These are phyloP conservation scores for Castanospermum australe DNA, from an alignment of 306 rosid species.

Conservation along the genomic window DNA sequence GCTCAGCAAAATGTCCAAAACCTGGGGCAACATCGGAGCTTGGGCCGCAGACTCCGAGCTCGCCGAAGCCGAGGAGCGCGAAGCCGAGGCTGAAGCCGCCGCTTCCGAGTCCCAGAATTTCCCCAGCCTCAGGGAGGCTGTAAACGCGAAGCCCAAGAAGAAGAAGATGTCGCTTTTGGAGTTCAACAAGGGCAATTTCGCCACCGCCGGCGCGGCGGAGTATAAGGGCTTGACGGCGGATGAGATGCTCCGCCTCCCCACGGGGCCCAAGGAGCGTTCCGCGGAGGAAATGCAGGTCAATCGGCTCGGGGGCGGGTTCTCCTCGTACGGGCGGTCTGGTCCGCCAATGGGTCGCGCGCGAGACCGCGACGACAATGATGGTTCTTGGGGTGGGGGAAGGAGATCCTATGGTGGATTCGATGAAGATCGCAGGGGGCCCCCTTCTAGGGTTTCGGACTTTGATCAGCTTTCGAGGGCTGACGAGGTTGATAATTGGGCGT, in stretches of 20 bases:
- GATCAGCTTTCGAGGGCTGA: slow-evolving; percentile 97
- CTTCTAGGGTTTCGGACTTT: slow-evolving; percentile 85
- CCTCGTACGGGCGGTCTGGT: slow-evolving; percentile 53
- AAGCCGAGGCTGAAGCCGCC: slow-evolving; percentile 38
- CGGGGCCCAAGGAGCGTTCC: slow-evolving; percentile 80
- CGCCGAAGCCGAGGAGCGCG: slow-evolving; percentile 84
- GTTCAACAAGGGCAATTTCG: neutral
- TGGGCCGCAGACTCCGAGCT: slow-evolving; percentile 98
- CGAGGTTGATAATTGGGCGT: slow-evolving; percentile 90
- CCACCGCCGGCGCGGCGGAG: slow-evolving; percentile 14
- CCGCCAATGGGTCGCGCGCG: slow-evolving; percentile 48
- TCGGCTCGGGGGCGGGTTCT: slow-evolving; percentile 78
- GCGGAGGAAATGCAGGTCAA: slow-evolving; percentile 72
- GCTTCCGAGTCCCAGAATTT: slow-evolving; percentile 48
- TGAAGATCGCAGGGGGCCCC: slow-evolving; percentile 68
- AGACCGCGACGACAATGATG: slow-evolving; percentile 69
- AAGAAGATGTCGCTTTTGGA: slow-evolving; percentile 58
- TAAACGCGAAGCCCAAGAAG: slow-evolving; percentile 69
- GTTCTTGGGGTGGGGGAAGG: slow-evolving; percentile 84
- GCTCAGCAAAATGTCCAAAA: slow-evolving; percentile 60
- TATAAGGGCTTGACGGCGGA: slow-evolving; percentile 55
- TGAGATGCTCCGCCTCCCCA: slow-evolving; percentile 84
- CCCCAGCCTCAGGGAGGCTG: slow-evolving; percentile 85
- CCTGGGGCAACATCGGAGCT: slow-evolving; percentile 91
- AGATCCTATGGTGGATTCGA: slow-evolving; percentile 87